Evolutionary conservation across 2,329 filamentous ascomycete species (phyloP).

Genomic region (Diplocarpon mali): DNA sequence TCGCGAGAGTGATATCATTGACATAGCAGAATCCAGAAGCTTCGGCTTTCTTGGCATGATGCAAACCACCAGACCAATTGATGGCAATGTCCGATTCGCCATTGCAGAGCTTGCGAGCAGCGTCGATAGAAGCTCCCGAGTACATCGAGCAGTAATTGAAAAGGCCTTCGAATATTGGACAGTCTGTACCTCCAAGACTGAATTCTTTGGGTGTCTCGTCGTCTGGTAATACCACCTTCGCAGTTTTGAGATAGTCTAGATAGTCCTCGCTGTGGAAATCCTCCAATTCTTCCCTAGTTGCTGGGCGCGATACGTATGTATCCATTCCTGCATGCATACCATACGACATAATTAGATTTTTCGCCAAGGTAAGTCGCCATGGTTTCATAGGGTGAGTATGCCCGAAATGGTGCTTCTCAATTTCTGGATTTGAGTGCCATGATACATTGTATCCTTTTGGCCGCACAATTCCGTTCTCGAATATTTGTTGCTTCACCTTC

Average conservation of each 20-base stretch:
- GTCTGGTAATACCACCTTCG: conserved; percentile 55
- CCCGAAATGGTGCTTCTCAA: conserved; percentile 95
- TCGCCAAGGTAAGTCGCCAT: conserved; percentile 90
- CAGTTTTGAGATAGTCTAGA: conserved; percentile 72
- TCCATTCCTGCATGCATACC: conserved; percentile 97
- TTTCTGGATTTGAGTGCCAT: conserved; percentile 88
- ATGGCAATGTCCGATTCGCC: conserved; percentile 90
- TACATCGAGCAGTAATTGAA: conserved; percentile 95
- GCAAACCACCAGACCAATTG: conserved; percentile 92
- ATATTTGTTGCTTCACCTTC: conserved; percentile 21
- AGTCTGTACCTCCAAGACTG: conserved; percentile 85
- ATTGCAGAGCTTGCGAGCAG: conserved; percentile 77
- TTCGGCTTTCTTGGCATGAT: conserved; percentile 91
- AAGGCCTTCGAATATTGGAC: conserved; percentile 89
- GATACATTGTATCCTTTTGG: conserved; percentile 86
- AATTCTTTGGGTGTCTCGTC: conserved; percentile 54
- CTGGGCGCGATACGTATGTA: conserved; percentile 73
- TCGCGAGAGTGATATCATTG: conserved; percentile 93
- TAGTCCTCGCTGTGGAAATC: conserved; percentile 85
- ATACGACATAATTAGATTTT: conserved; percentile 88
- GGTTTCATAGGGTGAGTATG: conserved; percentile 98
- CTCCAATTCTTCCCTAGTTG: conserved; percentile 77
- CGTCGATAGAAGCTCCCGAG: conserved; percentile 80
- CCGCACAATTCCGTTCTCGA: conserved; percentile 59
- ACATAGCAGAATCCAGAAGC: conserved; percentile 97